A percentile compares a stretch with the other conserved stretches of the same genome.
These are phyloP conservation scores for Cyclospora cayetanensis DNA, from an alignment of 169 alveolate species.

Conservation along the genomic window DNA sequence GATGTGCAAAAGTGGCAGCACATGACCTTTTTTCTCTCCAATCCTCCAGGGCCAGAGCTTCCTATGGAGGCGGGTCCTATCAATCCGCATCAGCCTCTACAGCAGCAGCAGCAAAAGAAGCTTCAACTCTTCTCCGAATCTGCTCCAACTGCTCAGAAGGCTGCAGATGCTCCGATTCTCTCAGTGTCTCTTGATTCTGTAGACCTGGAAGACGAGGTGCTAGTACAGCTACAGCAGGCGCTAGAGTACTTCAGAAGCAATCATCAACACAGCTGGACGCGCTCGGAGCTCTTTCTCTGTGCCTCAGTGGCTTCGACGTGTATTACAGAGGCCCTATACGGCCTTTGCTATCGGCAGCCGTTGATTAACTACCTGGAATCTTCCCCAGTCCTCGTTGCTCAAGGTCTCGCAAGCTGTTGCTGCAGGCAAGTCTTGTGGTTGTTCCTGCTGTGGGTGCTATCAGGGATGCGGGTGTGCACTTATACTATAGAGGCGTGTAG, in stretches of 20 bases:
- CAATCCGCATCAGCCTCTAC: neutral
- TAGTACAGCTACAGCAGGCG: neutral
- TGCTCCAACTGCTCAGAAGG: neutral
- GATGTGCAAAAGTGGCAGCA: neutral
- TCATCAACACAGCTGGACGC: neutral
- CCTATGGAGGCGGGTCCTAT: neutral
- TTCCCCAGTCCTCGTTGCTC: neutral
- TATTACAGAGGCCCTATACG: neutral
- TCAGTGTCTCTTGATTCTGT: neutral
- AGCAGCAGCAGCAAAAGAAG: constrained; percentile 3
- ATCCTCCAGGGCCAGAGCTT: neutral
- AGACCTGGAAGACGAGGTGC: neutral
- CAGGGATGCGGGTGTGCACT: too few relatives aligned
- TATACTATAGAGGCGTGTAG: too few relatives aligned
- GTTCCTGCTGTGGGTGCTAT: neutral
- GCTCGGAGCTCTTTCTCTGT: neutral
- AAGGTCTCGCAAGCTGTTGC: neutral
- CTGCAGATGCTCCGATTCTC: neutral
- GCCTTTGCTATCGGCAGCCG: neutral
- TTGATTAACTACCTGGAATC: neutral
- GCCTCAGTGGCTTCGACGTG: neutral
- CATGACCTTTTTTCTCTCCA: neutral
- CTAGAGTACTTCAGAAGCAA: neutral
- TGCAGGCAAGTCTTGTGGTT: neutral
- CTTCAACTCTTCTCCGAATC: neutral